Base-by-base conservation (phyloP, 2,329 filamentous ascomycete genomes). In the Colletotrichum orchidophilum region DNA sequence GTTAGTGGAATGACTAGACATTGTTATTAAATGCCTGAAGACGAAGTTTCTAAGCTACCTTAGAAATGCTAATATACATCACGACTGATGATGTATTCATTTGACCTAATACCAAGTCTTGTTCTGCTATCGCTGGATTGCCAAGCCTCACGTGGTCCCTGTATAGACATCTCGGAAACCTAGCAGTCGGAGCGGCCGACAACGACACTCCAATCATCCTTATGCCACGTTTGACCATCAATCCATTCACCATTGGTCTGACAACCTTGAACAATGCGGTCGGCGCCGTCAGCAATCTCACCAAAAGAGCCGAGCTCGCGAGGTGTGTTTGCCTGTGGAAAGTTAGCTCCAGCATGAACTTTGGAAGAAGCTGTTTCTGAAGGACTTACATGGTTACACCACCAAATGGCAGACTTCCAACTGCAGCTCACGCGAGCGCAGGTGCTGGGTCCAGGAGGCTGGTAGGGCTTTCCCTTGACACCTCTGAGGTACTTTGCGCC, bases 351-450 rank as follows among this genome's bases (percentile, higher is more conserved):
- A 46, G 8, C n/a, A 21, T 11, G 11, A 18, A 1, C 18, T 46
- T 46, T 7, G 9, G 3, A 46, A 46, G 8, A 46, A 9, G 39
- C 1, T 12, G 18, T 39, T 8, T 13, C 33, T 26, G 9, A 11
- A 24, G 18, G 35, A 59, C 52, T 18, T 33, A 72, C 70, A 33
- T 69, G 61, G 27, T 69, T 72, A 50, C 70, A 72, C 61, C 65
- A 65, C 29, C 31, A 61, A 21, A 72, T 72, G 9, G 26, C 61
- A 18, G 60, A 27, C 15, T 62, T 57, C 15, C 53, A 72, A 11
- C 65, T 65, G 54, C 70, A 72, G 61, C 70, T 72, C 12, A 72
- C 65, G 33, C 65, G 70, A 29, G 54, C 54, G 26, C 70, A 72
- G 21, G 54, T 54, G n/a, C 55, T 50, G 11, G 70, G 70, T 3